phyloP scores from a whole-genome alignment of 345 rosid genomes.

The Angophora floribunda region DNA sequence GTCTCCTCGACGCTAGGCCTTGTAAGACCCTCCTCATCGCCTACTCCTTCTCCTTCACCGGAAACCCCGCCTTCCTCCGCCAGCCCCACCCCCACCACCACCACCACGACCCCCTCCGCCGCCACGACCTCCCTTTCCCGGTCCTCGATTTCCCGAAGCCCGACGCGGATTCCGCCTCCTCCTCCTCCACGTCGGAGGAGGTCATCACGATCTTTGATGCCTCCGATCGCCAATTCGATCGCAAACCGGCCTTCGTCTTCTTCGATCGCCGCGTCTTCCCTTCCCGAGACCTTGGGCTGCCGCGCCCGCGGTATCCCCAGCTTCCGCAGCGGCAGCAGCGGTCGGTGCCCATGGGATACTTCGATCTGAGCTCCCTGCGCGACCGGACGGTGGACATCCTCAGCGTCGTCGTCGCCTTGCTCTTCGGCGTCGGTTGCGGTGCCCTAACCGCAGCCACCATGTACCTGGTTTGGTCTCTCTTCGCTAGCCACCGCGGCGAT shows the following conservation, averaged over 20 bases:
- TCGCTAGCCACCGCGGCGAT: conserved; percentile 28
- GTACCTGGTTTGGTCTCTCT: conserved; percentile 80
- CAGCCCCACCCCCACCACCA: conserved; percentile 2
- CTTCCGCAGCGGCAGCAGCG: not conserved
- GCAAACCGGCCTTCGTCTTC: conserved; percentile 2
- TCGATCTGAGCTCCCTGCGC: conserved; percentile 46
- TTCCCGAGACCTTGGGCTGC: conserved; percentile 1
- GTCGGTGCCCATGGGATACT: conserved; percentile 16
- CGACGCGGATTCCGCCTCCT: conserved; percentile 8
- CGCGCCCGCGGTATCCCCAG: not conserved
- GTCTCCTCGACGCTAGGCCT: conserved; percentile 14
- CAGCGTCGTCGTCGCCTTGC: conserved; percentile 74
- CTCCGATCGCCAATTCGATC: conserved; percentile 15
- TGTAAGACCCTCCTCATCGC: conserved; percentile 45
- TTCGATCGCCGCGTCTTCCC: conserved; percentile 26
- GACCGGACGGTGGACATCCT: conserved; percentile 83
- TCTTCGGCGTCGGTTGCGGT: conserved; percentile 93
- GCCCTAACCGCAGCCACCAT: conserved; percentile 86
- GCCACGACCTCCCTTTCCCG: conserved; percentile 1
- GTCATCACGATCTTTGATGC: conserved; percentile 54
- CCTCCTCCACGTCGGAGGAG: conserved; percentile 14
- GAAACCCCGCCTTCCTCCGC: conserved; percentile 16
- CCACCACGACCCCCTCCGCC: conserved; percentile 14
- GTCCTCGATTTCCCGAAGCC: conserved; percentile 7
- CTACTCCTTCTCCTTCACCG: conserved; percentile 47